Base-by-base conservation (phyloP, 2,329 filamentous ascomycete genomes). In the Arthrobotrys pseudoclavata region DNA sequence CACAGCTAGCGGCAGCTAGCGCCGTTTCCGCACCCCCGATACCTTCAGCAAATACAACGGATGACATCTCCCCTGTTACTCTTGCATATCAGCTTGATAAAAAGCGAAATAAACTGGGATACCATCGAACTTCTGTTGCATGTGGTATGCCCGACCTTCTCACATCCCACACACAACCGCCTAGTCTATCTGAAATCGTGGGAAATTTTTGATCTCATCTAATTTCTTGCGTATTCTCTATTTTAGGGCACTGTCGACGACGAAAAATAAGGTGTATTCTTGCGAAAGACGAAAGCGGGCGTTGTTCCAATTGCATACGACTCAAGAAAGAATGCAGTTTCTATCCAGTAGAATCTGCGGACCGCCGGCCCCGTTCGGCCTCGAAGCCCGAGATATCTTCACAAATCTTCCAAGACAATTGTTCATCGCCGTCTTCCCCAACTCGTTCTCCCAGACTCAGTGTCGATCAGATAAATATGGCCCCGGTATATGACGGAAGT, bases 301-400 rank as follows among this genome's bases (percentile, higher is more conserved):
- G 94, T 79, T 98, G 95, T 84, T 89, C 91, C 80, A 97, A 97
- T 85, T 98, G 95, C 84, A 97, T 97, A 82, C 90, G 94, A 55
- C 86, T 98, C 82, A 96, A 96, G 84, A 97, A 97, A 82, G 93
- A 97, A 80, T 98, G 95, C 84, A 93, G 91, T 83, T 98, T 97
- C 84, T 92, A 91, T 81, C 92, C 94, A 0, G 94, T 97, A 22
- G 94, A 97, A 83, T 83, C 71, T 76, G 79, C 81, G 29, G 80
- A 81, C 64, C 80, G 81, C 37, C 79, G 80, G 57, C 80, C 80
- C 61, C 79, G 80, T 29, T 81, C 81, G 50, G 79, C 80, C 29
- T 80, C 80, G 12, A 81, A 81, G 55, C 80, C 80, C 20, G 80
- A 81, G 47, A 80, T 80, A 40, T 80, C 70, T 22, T 80, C 79